Evolutionary conservation across 2,329 filamentous ascomycete genomes (phyloP), one percentile per base, ranked within the genome.

Genomic region (Diaporthe batatas): DNA sequence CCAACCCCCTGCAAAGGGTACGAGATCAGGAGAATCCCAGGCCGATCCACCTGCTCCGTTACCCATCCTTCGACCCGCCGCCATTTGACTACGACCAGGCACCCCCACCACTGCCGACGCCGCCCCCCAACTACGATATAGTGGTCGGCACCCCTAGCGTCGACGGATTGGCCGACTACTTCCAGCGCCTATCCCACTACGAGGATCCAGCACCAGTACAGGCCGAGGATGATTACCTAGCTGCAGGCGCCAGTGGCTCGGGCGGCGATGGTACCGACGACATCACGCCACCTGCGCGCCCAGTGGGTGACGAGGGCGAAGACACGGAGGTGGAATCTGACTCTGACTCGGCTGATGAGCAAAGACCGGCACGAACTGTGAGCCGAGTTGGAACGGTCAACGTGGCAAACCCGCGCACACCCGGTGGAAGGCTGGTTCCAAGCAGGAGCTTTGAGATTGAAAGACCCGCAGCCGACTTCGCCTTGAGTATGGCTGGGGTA

Each of bases 51-150:
- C 87, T 98, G 2, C 83, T 97, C 42, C 91, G 95, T 32, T 89
- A 91, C 7, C 95, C 95, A 0, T 97, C 94, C 0, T 97, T 95
- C 83, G 95, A 95, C 73, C 95, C 95, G 2, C 95, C 95, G 0
- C 90, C 94, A 0, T 98, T 97, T 79, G 92, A 96, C 75, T 94
- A 94, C 6, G 93, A 97, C 69, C 88, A 91, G 6, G 91, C 93
- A 0, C 93, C 94, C 5, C 93, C 93, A 67, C 91, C 92, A 2
- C 75, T 83, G 70, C 79, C 84, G 0, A 97, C 94, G 0, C 95
- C 95, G 1, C 95, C 95, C 10, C 95, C 95, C 0, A 91, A 93
- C 72, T 98, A 98, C 80, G 93, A 96, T 73, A 86, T 88, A 4
- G 93, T 97, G 49, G 90, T 96, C 1, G 93, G 92, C 21, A 90